Base-by-base conservation (phyloP, 2,329 filamentous ascomycete genomes). In the Venturiaceae sp. region DNA sequence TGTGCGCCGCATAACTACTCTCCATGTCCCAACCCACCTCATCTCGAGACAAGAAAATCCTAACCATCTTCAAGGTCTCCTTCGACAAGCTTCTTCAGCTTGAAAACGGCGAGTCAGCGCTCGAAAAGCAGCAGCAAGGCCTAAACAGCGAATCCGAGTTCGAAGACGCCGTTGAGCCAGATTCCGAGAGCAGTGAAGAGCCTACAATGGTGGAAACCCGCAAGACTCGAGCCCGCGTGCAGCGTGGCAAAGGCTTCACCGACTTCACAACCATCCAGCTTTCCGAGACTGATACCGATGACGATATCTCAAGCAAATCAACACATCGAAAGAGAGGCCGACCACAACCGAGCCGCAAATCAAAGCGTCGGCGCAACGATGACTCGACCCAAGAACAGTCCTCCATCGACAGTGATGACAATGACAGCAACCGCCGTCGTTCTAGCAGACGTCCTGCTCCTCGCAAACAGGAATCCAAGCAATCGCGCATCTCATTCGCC, bases 91-190 rank as follows among this genome's bases (percentile, higher is more conserved):
- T 82, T 3, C 62, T 78, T 13, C 61, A 67, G 2, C 69, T 77
- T 30, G 66, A 73, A 9, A 77, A 80, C 66, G 80, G 80, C 19
- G 64, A 69, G 52, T 69, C 71, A 60, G 77, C 77, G 19, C 67
- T 82, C 23, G 66, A 75, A 36, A 63, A 68, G 16, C 79, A 74
- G 63, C 68, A 72, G 32, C 58, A 64, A 11, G 47, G 50, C 8
- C 6, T 44, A 21, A 52, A 47, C 28, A 57, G 55, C 41, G 39
- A 37, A 13, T 53, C 55, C 8, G 55, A 57, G n/a, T 39, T 19
- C 9, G 53, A 37, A 23, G 36, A 56, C 3, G 30, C 23, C 3
- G 28, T 34, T 23, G 47, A 34, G 6, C 26, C 57, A 8, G 47
- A 39, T 16, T 37, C 57, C 16, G 47, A 53, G 11, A 54, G 33